Evolutionary conservation across 2,329 filamentous ascomycete species (phyloP).

Genomic region (Xylaria hypoxylon): DNA sequence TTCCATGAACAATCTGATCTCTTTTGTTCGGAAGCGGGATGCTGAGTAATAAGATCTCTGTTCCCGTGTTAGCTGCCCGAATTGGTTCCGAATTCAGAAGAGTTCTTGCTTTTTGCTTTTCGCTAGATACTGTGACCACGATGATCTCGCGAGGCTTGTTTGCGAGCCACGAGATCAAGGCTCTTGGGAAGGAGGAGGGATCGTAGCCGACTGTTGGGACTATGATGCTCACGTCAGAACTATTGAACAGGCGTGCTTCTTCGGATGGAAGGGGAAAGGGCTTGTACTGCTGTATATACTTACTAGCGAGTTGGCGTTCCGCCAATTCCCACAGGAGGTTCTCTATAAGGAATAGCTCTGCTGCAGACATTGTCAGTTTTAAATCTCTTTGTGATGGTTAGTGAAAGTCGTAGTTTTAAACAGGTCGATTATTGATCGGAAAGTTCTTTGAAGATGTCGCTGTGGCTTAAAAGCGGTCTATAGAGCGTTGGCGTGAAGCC

Average conservation of each 20-base stretch:
- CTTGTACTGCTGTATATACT: constrained; percentile 29
- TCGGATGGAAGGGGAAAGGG: constrained; percentile 35
- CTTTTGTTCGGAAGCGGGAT: constrained; percentile 45
- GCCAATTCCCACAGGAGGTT: constrained; percentile 33
- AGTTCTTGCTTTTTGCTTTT: background rate
- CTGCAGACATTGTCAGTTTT: background rate
- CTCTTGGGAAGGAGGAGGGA: constrained; percentile 33
- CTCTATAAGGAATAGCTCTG: constrained; percentile 2
- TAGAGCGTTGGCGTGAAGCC: too few relatives aligned
- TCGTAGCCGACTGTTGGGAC: constrained; percentile 47
- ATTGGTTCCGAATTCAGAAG: constrained; percentile 32
- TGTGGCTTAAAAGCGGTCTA: too few relatives aligned
- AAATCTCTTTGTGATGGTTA: too few relatives aligned
- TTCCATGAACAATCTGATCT: constrained; percentile 43
- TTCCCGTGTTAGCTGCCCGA: background rate
- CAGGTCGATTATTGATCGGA: too few relatives aligned
- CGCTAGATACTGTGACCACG: constrained; percentile 43
- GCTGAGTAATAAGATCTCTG: constrained; percentile 36
- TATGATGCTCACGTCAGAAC: constrained; percentile 46
- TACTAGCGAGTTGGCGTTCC: constrained; percentile 22
- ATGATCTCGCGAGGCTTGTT: constrained; percentile 47
- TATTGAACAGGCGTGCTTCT: constrained; percentile 2
- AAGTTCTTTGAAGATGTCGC: background rate
- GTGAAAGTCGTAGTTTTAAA: too few relatives aligned
- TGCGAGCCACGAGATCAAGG: constrained; percentile 43